These are phyloP conservation scores for Termitomyces sp. DNA, from an alignment of 768 basidiomycete species.

Conservation along the genomic window DNA sequence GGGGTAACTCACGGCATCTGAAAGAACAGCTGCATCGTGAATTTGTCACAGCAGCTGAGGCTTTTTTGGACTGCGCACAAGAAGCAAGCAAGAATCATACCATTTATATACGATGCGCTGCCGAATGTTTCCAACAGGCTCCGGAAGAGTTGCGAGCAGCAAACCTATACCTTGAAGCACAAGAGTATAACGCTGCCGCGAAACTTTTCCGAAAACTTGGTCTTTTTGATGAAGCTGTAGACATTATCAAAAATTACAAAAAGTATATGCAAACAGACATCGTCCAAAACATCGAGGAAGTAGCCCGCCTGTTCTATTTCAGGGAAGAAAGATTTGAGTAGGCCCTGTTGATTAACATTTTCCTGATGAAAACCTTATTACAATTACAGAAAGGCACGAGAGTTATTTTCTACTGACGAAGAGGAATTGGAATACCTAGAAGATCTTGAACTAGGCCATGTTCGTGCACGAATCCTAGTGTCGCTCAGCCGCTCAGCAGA, in stretches of 20 bases:
- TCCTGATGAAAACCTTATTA: background rate
- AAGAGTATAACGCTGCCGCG: slow-evolving; percentile 38
- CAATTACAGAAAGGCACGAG: slow-evolving; percentile 33
- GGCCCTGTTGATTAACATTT: background rate
- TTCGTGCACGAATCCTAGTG: slow-evolving; percentile 39
- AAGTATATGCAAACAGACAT: slow-evolving; percentile 24
- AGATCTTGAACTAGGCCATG: slow-evolving; percentile 43
- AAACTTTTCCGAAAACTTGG: slow-evolving; percentile 43
- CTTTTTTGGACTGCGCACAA: slow-evolving; percentile 38
- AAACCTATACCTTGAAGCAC: slow-evolving; percentile 31
- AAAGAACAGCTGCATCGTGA: slow-evolving; percentile 21
- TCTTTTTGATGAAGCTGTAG: slow-evolving; percentile 47
- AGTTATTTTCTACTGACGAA: slow-evolving; percentile 44
- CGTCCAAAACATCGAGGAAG: slow-evolving; percentile 30
- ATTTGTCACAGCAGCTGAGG: slow-evolving; percentile 40
- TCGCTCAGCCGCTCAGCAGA: slow-evolving; percentile 35
- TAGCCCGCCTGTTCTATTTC: slow-evolving; percentile 42
- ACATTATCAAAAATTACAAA: slow-evolving; percentile 32
- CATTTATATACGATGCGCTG: slow-evolving; percentile 37
- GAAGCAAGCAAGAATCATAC: slow-evolving; percentile 21
- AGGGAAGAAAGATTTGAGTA: slow-evolving; percentile 30
- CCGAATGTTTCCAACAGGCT: slow-evolving; percentile 38
- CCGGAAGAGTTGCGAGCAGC: slow-evolving; percentile 39
- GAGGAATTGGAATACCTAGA: slow-evolving; percentile 54
- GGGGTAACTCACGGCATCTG: slow-evolving; percentile 14